phyloP scores from a whole-genome alignment of 257 asterid genomes.

The Solanum appendiculatum region DNA sequence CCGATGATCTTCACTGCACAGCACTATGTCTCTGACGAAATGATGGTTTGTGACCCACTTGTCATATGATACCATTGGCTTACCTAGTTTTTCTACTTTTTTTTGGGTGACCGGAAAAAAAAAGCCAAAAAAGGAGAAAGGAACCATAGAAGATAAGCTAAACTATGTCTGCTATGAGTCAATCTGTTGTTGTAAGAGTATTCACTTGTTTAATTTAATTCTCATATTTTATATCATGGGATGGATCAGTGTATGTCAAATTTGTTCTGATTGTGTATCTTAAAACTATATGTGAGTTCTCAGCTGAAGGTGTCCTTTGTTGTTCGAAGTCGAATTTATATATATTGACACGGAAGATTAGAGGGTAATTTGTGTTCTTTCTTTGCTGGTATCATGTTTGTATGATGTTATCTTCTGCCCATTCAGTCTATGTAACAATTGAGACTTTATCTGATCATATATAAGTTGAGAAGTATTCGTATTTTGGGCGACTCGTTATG shows the following conservation, averaged over 20 bases:
- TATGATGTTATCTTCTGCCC: not conserved
- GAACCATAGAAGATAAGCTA: slow-evolving; percentile 7
- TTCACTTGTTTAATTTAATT: slow-evolving; percentile 7
- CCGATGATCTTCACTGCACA: slow-evolving; percentile 12
- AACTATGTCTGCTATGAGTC: slow-evolving; percentile 14
- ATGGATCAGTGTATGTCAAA: not conserved
- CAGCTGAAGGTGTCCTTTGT: not conserved
- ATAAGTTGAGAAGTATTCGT: not conserved
- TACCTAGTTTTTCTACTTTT: not conserved
- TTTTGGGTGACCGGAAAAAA: slow-evolving; percentile 7
- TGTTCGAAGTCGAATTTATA: not conserved
- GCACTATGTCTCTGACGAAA: slow-evolving; percentile 9
- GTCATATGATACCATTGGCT: slow-evolving; percentile 3
- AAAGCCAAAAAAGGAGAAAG: not conserved
- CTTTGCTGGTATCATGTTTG: not conserved
- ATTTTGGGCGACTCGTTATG: not conserved
- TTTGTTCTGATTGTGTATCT: not conserved
- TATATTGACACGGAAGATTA: not conserved
- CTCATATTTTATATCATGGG: slow-evolving; percentile 2
- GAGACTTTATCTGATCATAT: not conserved
- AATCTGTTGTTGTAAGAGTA: slow-evolving; percentile 10
- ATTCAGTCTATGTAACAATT: not conserved
- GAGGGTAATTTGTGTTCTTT: not conserved
- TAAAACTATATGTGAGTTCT: not conserved
- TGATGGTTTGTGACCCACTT: not conserved